Evolutionary conservation across 352 stramenopile species (phyloP).

Genomic region (Globisporangium splendens): DNA sequence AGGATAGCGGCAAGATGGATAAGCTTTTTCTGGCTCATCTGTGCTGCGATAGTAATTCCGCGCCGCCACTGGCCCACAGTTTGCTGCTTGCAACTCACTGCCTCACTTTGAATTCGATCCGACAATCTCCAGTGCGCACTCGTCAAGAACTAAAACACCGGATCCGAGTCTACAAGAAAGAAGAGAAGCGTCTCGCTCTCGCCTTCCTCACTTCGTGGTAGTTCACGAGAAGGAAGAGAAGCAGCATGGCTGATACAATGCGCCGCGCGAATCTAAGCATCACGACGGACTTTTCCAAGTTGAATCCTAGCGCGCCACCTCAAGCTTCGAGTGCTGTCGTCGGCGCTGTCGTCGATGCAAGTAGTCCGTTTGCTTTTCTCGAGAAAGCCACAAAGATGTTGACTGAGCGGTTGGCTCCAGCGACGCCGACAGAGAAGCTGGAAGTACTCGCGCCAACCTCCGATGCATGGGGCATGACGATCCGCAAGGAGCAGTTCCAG

Average conservation of each 20-base stretch:
- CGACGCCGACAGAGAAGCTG: slow-evolving; percentile 19
- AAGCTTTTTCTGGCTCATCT: too few relatives aligned
- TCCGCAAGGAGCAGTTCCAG: slow-evolving; percentile 68
- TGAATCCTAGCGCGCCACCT: slow-evolving; percentile 9
- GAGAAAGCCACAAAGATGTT: slow-evolving; percentile 63
- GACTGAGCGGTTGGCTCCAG: slow-evolving; percentile 23
- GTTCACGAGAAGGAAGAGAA: too few relatives aligned
- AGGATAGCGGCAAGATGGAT: too few relatives aligned
- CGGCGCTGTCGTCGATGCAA: slow-evolving; percentile 23
- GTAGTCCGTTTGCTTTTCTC: slow-evolving; percentile 37
- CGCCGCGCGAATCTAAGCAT: slow-evolving; percentile 52
- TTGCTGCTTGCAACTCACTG: too few relatives aligned
- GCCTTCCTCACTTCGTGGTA: too few relatives aligned
- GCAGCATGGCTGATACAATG: slow-evolving; percentile 48
- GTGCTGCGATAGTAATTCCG: too few relatives aligned
- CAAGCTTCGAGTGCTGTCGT: slow-evolving; percentile 4
- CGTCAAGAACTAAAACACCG: too few relatives aligned
- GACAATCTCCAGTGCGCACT: too few relatives aligned
- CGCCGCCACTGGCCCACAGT: too few relatives aligned
- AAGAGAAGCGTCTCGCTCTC: too few relatives aligned
- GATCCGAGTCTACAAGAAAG: too few relatives aligned
- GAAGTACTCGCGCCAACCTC: slow-evolving; percentile 15
- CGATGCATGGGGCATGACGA: slow-evolving; percentile 56
- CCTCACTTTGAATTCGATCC: too few relatives aligned
- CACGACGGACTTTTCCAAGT: slow-evolving; percentile 44